phyloP scores from a whole-genome alignment of 1,284 basidiomycete species.

The Jaminaea rosea region DNA sequence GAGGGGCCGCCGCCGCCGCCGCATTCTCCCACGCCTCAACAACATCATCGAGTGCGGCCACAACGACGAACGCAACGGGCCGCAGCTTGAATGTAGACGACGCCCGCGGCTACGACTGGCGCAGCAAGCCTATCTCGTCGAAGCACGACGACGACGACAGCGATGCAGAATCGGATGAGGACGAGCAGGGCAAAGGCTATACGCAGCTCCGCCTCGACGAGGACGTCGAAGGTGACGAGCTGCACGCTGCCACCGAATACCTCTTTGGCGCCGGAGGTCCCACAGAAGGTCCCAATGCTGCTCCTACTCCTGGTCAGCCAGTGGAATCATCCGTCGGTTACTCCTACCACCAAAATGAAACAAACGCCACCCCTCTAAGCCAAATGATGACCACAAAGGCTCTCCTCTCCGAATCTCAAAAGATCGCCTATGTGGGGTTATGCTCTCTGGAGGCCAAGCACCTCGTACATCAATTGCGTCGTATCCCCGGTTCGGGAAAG shows the following conservation, averaged over 20 bases:
- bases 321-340: neutral
- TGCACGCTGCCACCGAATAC: conserved; percentile 42
- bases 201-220: conserved; percentile 45
- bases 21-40: neutral
- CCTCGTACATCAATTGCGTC: conserved; percentile 22
- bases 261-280: conserved; percentile 24
- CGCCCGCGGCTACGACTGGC: conserved; percentile 43
- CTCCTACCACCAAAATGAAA: conserved; percentile 3
- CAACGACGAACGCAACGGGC: conserved; percentile 31
- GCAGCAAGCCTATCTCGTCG: conserved; percentile 25
- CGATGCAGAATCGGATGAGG: conserved; percentile 11
- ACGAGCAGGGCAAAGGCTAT: conserved; percentile 28
- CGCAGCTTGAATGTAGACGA: conserved; percentile 41
- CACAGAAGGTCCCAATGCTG: too few species aligned
- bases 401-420: conserved; percentile 40
- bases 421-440: conserved; percentile 45
- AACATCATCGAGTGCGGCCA: neutral
- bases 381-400: conserved; percentile 46
- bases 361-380: conserved; percentile 35
- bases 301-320: too few species aligned
- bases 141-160: conserved; percentile 16
- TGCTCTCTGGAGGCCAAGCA: conserved; percentile 38
- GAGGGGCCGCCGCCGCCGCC: too few species aligned
- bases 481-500: conserved; percentile 25
- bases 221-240: conserved; percentile 40